Percentiles rank a stretch among this genome's conserved stretches.
Evolutionary conservation across 228 moss, liverwort and hornwort species (phyloP).

Genomic region (Sphagnum fallax): DNA sequence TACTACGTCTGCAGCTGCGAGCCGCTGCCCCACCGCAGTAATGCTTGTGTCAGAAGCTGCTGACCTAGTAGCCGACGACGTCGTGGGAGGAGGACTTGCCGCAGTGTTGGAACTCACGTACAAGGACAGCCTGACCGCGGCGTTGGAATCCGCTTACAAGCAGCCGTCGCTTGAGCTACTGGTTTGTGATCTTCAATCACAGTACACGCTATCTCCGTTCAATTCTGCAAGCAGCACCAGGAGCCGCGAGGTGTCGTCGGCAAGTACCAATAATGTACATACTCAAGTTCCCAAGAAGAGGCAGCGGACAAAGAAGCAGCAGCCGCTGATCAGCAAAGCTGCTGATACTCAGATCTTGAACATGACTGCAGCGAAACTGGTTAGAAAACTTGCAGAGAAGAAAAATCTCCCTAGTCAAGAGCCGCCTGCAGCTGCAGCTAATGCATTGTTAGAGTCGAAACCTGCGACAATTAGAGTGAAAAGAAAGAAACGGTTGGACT

Average conservation of each 20-base stretch:
- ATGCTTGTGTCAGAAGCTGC: no score
- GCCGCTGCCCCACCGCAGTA: no score
- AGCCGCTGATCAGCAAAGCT: constrained; percentile 7
- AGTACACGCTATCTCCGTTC: constrained; percentile 4
- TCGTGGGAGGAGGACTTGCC: background rate
- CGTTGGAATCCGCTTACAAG: constrained; percentile 46
- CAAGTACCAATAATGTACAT: background rate
- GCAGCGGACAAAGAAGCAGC: background rate
- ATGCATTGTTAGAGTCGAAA: constrained; percentile 3
- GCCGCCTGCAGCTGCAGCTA: constrained; percentile 4
- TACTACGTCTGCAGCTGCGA: no score
- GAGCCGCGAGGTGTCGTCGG: no score
- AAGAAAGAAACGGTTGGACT: constrained; percentile 80
- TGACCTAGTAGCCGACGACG: no score
- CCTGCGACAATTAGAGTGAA: constrained; percentile 16
- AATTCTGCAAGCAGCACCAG: background rate
- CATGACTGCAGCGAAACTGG: constrained; percentile 10
- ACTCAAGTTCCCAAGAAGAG: background rate
- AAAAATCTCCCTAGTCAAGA: constrained; percentile 7
- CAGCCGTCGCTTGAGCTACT: constrained; percentile 45
- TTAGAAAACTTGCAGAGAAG: constrained; percentile 41
- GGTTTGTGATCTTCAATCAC: constrained; percentile 50
- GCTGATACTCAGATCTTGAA: constrained; percentile 6
- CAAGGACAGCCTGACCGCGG: constrained; percentile 26
- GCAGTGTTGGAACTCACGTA: constrained; percentile 6